A percentile compares a stretch with the other conserved stretches of the same genome.
Conservation (phyloP, 495 filamentous ascomycete genomes). For the Hypoxylon intermedium region DNA sequence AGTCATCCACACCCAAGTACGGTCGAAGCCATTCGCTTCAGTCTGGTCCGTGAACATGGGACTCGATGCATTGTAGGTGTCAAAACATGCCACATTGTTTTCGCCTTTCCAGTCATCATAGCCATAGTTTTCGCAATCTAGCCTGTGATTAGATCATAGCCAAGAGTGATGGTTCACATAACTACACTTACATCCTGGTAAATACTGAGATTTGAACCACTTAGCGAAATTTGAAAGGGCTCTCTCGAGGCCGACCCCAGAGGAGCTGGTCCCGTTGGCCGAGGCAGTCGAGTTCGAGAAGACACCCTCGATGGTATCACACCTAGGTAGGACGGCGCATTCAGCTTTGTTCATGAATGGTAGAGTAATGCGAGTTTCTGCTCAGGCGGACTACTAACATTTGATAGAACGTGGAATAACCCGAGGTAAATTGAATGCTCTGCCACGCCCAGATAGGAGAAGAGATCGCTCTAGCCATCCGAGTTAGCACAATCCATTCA, state of each 20-base stretch:
- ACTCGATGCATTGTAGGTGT: slow-evolving; percentile 62
- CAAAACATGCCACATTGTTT: slow-evolving; percentile 57
- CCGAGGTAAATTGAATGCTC: slow-evolving; percentile 54
- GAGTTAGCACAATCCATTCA: slow-evolving; percentile 15
- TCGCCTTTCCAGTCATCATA: slow-evolving; percentile 56
- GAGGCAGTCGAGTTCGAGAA: slow-evolving; percentile 38
- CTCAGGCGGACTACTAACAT: slow-evolving; percentile 48
- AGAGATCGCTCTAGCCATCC: slow-evolving; percentile 52
- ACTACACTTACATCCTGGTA: slow-evolving; percentile 59
- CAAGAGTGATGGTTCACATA: neutral
- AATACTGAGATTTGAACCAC: slow-evolving; percentile 56
- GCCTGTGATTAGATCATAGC: slow-evolving; percentile 2
- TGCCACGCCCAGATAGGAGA: slow-evolving; percentile 68
- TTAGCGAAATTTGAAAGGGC: slow-evolving; percentile 62
- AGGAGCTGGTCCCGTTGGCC: slow-evolving; percentile 43
- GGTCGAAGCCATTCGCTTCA: slow-evolving; percentile 54
- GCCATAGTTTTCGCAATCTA: slow-evolving; percentile 43
- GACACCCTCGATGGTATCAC: slow-evolving; percentile 47
- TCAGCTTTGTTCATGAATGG: neutral
- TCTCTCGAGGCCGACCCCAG: slow-evolving; percentile 62
- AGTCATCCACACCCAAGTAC: slow-evolving; percentile 68
- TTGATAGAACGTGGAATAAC: slow-evolving; percentile 58
- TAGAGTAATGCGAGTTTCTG: neutral
- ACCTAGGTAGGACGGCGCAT: slow-evolving; percentile 20
- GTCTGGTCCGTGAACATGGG: slow-evolving; percentile 60